A percentile compares a stretch with the other conserved stretches of the same genome.
These are phyloP conservation scores for Trichoderma sp. DNA, from an alignment of 2,329 filamentous ascomycete genomes.

Conservation along the genomic window DNA sequence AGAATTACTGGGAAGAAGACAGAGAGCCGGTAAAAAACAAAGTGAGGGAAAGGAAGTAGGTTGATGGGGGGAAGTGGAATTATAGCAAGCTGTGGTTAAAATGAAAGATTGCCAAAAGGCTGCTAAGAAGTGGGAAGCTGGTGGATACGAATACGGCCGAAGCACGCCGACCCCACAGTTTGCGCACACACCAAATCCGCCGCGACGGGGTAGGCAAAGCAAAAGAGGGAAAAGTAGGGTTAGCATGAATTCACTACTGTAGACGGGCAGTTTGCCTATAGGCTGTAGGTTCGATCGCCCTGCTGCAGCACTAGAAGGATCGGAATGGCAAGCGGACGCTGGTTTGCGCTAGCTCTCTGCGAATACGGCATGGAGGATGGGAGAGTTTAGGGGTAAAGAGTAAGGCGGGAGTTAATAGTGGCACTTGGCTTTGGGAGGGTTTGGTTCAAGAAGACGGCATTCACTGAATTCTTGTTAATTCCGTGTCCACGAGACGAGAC, in stretches of 20 bases:
- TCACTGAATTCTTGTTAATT: neutral
- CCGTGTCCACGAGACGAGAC: neutral
- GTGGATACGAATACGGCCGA: conserved; percentile 13
- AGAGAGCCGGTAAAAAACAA: neutral
- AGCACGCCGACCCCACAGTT: neutral
- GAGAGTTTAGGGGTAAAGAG: neutral
- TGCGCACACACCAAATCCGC: neutral
- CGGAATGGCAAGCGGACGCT: neutral
- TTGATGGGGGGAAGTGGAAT: conserved; percentile 9
- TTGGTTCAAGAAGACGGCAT: neutral
- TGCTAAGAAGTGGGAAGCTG: conserved; percentile 12
- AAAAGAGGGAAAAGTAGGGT: neutral
- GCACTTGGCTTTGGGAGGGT: neutral
- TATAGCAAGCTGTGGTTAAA: conserved; percentile 13
- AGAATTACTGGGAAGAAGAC: conserved; percentile 4
- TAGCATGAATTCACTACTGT: neutral
- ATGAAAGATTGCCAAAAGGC: conserved; percentile 6
- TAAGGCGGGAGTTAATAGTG: neutral
- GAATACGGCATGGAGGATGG: conserved; percentile 9
- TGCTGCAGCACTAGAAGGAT: neutral
- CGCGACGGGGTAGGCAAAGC: neutral
- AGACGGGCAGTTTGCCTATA: neutral
- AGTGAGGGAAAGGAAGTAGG: neutral
- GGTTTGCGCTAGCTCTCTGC: neutral
- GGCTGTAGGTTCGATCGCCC: neutral